Evolutionary conservation across 1,139 yeast genomes (phyloP).

Genomic region (Yamadazyma kanchanaburiensis): DNA sequence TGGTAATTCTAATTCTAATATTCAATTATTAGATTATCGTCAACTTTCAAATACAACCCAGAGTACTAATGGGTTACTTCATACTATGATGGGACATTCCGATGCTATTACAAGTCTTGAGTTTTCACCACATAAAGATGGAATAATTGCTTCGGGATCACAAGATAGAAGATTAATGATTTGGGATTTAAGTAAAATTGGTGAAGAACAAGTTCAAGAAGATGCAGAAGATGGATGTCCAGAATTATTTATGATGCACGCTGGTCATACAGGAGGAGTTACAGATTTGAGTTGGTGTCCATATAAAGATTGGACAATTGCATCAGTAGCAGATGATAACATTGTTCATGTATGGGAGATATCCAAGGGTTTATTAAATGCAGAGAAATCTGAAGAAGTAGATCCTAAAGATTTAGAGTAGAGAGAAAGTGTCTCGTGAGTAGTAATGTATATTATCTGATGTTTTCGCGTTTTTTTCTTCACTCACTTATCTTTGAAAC

Average conservation of each 20-base stretch:
- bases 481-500: too few relatives aligned
- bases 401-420: conserved; percentile 16
- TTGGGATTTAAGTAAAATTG: conserved; percentile 73
- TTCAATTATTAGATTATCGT: conserved; percentile 60
- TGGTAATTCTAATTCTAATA: conserved; percentile 68
- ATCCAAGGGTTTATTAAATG: conserved; percentile 45
- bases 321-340: conserved; percentile 73
- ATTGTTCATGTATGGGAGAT: conserved; percentile 77
- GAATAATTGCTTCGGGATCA: conserved; percentile 70
- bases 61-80: conserved; percentile 35
- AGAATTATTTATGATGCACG: conserved; percentile 81
- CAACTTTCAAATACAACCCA: conserved; percentile 21
- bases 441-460: background rate
- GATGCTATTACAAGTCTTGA: conserved; percentile 66
- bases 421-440: background rate
- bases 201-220: conserved; percentile 77
- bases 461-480: background rate
- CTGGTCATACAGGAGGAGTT: conserved; percentile 77
- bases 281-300: conserved; percentile 72
- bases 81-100: conserved; percentile 76
- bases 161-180: conserved; percentile 67
- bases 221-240: conserved; percentile 81
- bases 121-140: conserved; percentile 70
- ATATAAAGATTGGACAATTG: conserved; percentile 68
- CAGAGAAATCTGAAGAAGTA: conserved; percentile 24